Conservation (phyloP, 202 grass and related monocot species). For the Panicum hallii region DNA sequence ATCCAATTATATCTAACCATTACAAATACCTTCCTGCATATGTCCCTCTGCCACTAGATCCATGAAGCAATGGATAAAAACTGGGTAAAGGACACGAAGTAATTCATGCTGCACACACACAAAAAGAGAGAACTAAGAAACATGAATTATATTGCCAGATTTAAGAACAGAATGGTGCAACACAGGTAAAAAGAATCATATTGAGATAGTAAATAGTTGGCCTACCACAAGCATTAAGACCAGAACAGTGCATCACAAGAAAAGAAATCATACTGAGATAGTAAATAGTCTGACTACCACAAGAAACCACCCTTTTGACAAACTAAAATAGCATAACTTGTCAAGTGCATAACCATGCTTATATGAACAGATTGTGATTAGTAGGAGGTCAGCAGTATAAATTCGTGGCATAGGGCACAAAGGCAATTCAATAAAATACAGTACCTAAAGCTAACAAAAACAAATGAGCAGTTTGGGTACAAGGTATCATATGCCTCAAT, state of each 20-base stretch:
- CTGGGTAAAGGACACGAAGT: constrained; percentile 84
- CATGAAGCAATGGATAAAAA: constrained; percentile 98
- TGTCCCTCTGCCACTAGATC: constrained; percentile 89
- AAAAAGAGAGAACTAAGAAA: neutral
- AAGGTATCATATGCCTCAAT: neutral
- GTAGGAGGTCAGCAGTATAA: neutral
- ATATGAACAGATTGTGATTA: constrained; percentile 15
- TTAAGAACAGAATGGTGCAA: too few relatives aligned
- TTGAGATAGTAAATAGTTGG: neutral
- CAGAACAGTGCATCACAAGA: neutral
- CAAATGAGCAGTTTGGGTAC: constrained; percentile 9
- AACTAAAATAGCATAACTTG: neutral
- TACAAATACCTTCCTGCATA: constrained; percentile 71
- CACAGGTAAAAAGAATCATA: neutral
- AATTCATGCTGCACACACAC: constrained; percentile 74
- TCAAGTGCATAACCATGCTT: too few relatives aligned
- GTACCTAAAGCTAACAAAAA: neutral
- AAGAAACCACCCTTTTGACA: constrained; percentile 22
- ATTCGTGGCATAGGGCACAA: constrained; percentile 8
- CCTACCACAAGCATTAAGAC: neutral
- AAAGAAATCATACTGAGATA: neutral
- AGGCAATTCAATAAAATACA: neutral
- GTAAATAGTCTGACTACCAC: neutral
- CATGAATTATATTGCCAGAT: too few relatives aligned
- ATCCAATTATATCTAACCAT: constrained; percentile 37